phyloP scores from a whole-genome alignment of 2,329 filamentous ascomycete genomes.

The Pseudopithomyces chartarum region DNA sequence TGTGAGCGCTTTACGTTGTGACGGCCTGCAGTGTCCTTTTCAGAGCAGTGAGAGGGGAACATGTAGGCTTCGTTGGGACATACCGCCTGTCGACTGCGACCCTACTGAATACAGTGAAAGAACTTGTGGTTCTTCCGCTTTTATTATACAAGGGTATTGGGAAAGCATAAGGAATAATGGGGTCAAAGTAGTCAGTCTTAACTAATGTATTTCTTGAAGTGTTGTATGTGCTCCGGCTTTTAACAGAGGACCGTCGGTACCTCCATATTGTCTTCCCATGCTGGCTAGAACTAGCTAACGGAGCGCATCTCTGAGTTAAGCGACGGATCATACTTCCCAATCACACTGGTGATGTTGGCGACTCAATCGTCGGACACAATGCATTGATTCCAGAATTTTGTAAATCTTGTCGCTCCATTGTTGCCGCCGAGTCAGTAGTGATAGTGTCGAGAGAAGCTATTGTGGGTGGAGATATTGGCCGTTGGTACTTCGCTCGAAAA shows the following conservation, averaged over 20 bases:
- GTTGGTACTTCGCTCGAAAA: no score
- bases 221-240: conserved; percentile 27
- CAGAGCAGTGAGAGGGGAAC: background rate
- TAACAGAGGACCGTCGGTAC: conserved; percentile 29
- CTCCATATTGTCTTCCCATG: conserved; percentile 44
- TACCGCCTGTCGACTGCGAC: conserved; percentile 8
- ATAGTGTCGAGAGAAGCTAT: no score
- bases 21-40: conserved; percentile 2
- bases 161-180: no score
- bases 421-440: no score
- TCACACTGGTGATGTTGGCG: conserved; percentile 12
- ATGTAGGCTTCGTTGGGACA: background rate
- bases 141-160: no score
- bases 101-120: conserved; percentile 40
- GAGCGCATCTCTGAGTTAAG: background rate
- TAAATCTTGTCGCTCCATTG: conserved; percentile 33
- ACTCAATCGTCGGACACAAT: conserved; percentile 27
- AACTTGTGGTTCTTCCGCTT: conserved; percentile 48
- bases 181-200: conserved; percentile 37
- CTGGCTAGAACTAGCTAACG: conserved; percentile 5
- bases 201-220: conserved; percentile 27
- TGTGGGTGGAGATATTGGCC: no score
- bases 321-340: conserved; percentile 36
- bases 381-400: conserved; percentile 44
- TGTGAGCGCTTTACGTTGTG: conserved; percentile 11